Conservation (phyloP, 164 flowering plant species). For the Litsea cubeba region DNA sequence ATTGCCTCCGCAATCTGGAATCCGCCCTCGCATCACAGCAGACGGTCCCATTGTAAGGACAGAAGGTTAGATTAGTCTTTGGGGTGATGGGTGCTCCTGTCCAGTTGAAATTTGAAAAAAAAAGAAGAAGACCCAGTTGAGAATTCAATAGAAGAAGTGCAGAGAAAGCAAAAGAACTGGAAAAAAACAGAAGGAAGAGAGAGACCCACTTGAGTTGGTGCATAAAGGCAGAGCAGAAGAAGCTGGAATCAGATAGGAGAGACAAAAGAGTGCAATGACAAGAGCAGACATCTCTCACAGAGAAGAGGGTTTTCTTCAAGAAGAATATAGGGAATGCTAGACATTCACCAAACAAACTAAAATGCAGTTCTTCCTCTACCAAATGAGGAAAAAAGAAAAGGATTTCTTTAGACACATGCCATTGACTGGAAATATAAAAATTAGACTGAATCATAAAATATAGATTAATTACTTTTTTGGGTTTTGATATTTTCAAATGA, state of each 20-base stretch:
- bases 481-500: too few species aligned
- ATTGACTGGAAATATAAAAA: too few species aligned
- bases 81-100: slow-evolving; percentile 54
- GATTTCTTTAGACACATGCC: too few species aligned
- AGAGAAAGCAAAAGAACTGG: background rate
- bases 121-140: too few species aligned
- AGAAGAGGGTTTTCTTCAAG: background rate
- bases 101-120: background rate
- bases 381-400: too few species aligned
- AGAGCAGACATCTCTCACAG: slow-evolving; percentile 10
- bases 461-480: too few species aligned
- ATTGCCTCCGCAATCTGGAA: slow-evolving; percentile 47
- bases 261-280: slow-evolving; percentile 1
- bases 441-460: too few species aligned
- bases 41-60: slow-evolving; percentile 62
- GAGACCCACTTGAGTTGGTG: slow-evolving; percentile 58
- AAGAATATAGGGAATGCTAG: too few species aligned
- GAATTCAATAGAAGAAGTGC: background rate
- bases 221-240: slow-evolving; percentile 50
- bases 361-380: too few species aligned
- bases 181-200: background rate
- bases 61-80: slow-evolving; percentile 49
- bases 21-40: slow-evolving; percentile 54
- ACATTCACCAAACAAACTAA: too few species aligned
- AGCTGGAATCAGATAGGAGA: slow-evolving; percentile 34